phyloP scores from a whole-genome alignment of 2,329 filamentous ascomycete species.

The Microcyclospora tardicrescens region DNA sequence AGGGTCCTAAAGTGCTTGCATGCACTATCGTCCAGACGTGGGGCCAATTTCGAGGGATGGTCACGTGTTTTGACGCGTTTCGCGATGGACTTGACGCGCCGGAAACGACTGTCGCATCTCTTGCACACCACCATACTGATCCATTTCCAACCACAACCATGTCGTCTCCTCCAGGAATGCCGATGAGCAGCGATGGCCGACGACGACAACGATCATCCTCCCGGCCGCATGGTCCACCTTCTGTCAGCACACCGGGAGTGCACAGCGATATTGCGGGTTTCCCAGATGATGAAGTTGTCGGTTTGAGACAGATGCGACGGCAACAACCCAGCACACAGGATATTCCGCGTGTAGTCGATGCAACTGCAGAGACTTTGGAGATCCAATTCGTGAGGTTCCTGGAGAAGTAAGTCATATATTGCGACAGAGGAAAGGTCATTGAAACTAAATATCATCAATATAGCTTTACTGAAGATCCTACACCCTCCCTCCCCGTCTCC shows the following conservation, averaged over 20 bases:
- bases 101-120: too few species aligned
- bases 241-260: slow-evolving; percentile 37
- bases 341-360: slow-evolving; percentile 63
- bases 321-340: slow-evolving; percentile 36
- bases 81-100: too few species aligned
- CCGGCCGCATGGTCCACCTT: slow-evolving; percentile 40
- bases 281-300: slow-evolving; percentile 49
- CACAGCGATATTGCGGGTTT: slow-evolving; percentile 46
- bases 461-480: slow-evolving; percentile 55
- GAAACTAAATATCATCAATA: neutral
- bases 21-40: too few species aligned
- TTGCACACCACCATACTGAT: too few species aligned
- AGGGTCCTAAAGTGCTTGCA: neutral
- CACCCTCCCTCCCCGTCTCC: slow-evolving; percentile 51
- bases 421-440: neutral
- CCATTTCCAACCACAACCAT: slow-evolving; percentile 22
- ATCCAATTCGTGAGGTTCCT: slow-evolving; percentile 69
- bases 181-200: slow-evolving; percentile 25
- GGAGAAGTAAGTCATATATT: slow-evolving; percentile 44
- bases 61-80: too few species aligned
- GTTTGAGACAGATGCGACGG: slow-evolving; percentile 35
- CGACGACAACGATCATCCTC: slow-evolving; percentile 37
- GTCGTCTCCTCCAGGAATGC: slow-evolving; percentile 33
- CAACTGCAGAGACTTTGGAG: slow-evolving; percentile 60
- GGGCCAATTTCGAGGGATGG: too few species aligned